phyloP scores from a whole-genome alignment of 768 basidiomycete genomes.

The Termitomyces sp. region DNA sequence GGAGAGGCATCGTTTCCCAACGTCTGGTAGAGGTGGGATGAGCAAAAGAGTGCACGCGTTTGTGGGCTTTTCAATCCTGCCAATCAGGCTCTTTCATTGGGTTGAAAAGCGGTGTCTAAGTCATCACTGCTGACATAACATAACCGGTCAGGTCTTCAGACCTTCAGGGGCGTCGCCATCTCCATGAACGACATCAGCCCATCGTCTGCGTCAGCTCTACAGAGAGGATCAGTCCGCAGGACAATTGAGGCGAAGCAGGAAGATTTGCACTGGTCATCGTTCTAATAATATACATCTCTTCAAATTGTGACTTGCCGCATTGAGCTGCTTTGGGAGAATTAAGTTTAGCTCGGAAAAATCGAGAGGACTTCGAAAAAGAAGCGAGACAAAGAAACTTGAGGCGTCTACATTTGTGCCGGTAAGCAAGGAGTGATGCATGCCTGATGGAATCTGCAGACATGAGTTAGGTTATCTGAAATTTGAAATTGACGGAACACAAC shows the following conservation, averaged over 20 bases:
- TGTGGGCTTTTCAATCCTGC: slow-evolving; percentile 7
- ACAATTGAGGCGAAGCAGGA: not conserved
- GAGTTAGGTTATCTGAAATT: not conserved
- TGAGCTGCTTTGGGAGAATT: not conserved
- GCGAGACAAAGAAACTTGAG: not conserved
- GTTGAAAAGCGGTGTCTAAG: slow-evolving; percentile 8
- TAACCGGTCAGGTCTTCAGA: slow-evolving; percentile 1
- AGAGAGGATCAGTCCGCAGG: not conserved
- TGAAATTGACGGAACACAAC: not conserved
- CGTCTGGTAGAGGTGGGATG: not conserved
- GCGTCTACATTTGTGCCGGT: not conserved
- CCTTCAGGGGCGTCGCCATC: not conserved
- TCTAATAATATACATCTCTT: not conserved
- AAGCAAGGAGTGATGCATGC: not conserved
- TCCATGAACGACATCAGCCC: not conserved
- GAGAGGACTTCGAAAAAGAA: not conserved
- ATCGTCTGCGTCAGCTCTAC: not conserved
- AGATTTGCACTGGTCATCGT: not conserved
- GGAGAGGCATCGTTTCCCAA: slow-evolving; percentile 6
- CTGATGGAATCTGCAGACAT: not conserved
- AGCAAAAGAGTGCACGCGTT: not conserved
- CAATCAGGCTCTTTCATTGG: slow-evolving; percentile 7
- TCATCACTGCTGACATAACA: slow-evolving; percentile 9
- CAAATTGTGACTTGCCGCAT: not conserved
- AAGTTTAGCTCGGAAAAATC: not conserved